Base-by-base conservation (phyloP, 345 rosid species). In the Orychophragmus violaceus region DNA sequence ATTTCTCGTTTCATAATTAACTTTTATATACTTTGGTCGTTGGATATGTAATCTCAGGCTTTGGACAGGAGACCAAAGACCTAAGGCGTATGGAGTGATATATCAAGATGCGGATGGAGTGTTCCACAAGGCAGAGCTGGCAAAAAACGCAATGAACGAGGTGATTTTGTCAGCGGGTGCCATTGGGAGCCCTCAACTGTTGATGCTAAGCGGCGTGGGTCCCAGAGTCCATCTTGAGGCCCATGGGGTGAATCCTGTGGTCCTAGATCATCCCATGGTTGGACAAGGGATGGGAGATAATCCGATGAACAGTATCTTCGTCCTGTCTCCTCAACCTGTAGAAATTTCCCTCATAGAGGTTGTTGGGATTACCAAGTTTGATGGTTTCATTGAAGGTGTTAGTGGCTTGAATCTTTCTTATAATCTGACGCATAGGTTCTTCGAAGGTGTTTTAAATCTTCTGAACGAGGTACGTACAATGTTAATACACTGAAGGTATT, bases 251-350 rank as follows among this genome's bases (percentile, higher is more conserved):
- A 9, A 66, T 0, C 84, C 84, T 8, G 21, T 72, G 25, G 9
- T 80, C 14, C 9, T 70, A 3, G 82, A 91, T 37, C 84, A 82
- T 8, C 86, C 90, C 0, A 65, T 79, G 78, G 88, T 91, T 23
- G 97, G 96, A 5, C 87, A 82, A 58, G 96, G 87, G 8, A 85
- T 91, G 96, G 77, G 88, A 0, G 91, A 91, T 57, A 88, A 83
- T 57, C 86, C 91, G 0, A 78, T 80, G 89, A 86, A 88, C 29
- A 61, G 83, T 4, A 14, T 79, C 18, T 3, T 36, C 3, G 25
- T 85, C 25, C 94, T 94, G 6, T 82, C 93, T 8, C 80, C 84
- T 24, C 16, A 11, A 3, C 87, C 84, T 0, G 84, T 88, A n/a
- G 91, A 86, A 63, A 12, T 70, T 49, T 85, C 96, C 4, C 78